Base-by-base conservation (phyloP, 495 filamentous ascomycete genomes). In the Letharia lupina region DNA sequence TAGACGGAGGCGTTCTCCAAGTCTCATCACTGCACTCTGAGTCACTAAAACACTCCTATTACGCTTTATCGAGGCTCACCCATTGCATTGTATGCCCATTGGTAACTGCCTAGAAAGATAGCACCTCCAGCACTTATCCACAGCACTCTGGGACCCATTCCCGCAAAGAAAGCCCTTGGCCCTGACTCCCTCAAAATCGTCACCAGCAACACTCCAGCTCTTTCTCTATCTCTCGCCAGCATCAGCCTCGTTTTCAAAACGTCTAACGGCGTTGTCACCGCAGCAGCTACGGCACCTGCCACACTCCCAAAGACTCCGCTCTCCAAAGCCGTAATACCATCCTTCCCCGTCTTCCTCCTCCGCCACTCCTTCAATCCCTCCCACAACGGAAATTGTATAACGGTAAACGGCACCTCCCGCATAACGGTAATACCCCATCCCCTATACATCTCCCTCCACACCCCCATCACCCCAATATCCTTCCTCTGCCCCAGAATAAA, bases 301-400 rank as follows among this genome's bases (percentile, higher is more conserved):
- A 92, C 70, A 68, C 87, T 91, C 11, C 94, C 94, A 74, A 95
- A 94, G 54, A 96, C 73, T 10, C 87, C 95, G 66, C 89, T 93
- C 78, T 96, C 93, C 20, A 83, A 77, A 2, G 88, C 91, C 23
- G 84, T 82, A 1, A 93, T 85, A 77, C 68, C 72, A 52, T 57
- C 68, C 52, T 70, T 65, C 37, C 68, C 71, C 20, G 61, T 61
- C 35, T 50, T 57, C 31, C 65, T 47, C 44, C 61, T 18, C 47
- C 67, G 63, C 48, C 61, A 80, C 63, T 78, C 76, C 81, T 98
- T 98, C 78, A 98, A 83, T 4, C 83, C 87, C 76, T 98, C 94
- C 94, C 94, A 98, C 71, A 98, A 81, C 23, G 94, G 96, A 71
- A 98, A 98, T 75, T 98, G 94, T 45, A 98, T 84, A 15, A 97